Conservation (phyloP, 352 stramenopile species). For the Blastocystis sp. region DNA sequence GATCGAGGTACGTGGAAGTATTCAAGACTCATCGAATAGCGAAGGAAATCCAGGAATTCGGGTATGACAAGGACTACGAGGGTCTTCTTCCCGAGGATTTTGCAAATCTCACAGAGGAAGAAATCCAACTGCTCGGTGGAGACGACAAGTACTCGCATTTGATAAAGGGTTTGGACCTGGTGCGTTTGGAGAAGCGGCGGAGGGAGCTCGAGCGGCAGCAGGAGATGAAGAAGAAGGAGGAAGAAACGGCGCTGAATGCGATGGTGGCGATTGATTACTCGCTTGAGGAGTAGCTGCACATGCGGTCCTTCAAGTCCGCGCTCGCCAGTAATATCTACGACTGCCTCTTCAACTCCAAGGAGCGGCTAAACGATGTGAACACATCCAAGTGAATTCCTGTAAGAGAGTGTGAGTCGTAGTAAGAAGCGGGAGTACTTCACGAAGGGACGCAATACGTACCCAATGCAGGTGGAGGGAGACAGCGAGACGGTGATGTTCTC, state of each 20-base stretch:
- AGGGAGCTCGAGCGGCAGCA: slow-evolving; percentile 20
- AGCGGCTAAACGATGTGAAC: slow-evolving; percentile 1
- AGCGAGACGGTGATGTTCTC: slow-evolving; percentile 3
- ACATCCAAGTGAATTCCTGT: background rate
- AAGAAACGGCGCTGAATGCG: slow-evolving; percentile 7
- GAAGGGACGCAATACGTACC: slow-evolving; percentile 43
- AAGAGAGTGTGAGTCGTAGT: background rate
- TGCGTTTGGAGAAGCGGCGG: slow-evolving; percentile 31
- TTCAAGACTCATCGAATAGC: background rate
- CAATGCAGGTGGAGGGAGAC: background rate
- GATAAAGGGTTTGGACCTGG: slow-evolving; percentile 47
- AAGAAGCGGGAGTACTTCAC: slow-evolving; percentile 9
- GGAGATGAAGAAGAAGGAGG: slow-evolving; percentile 41
- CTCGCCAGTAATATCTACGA: slow-evolving; percentile 17
- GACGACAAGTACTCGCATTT: slow-evolving; percentile 17
- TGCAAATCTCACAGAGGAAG: slow-evolving; percentile 58
- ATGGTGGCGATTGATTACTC: background rate
- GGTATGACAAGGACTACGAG: slow-evolving; percentile 61
- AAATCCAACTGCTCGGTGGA: slow-evolving; percentile 27
- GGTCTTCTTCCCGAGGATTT: slow-evolving; percentile 54
- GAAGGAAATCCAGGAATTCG: slow-evolving; percentile 45
- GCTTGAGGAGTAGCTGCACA: slow-evolving; percentile 7
- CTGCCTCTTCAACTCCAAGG: slow-evolving; percentile 21
- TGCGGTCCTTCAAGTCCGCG: background rate
- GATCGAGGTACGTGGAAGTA: slow-evolving; percentile 29